A percentile compares a stretch with the other conserved stretches of the same genome.
These are phyloP conservation scores for Ceriops zippeliana DNA, from an alignment of 345 rosid genomes.

Conservation along the genomic window DNA sequence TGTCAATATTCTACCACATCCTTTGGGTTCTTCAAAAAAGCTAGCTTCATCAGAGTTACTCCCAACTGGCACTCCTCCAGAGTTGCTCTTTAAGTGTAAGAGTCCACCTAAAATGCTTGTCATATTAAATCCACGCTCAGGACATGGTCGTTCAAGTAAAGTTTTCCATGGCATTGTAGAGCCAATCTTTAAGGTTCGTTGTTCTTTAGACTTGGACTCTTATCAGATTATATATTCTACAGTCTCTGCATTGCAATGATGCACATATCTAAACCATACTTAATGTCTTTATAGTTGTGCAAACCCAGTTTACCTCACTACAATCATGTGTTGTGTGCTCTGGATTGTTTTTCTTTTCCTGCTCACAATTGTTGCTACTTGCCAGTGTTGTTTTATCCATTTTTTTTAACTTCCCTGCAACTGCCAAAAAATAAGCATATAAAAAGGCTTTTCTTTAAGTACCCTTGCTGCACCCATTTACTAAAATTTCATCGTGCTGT, in stretches of 20 bases:
- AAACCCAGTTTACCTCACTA: not conserved
- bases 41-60: slow-evolving; percentile 79
- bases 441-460: too few species aligned
- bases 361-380: not conserved
- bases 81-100: slow-evolving; percentile 83
- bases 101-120: slow-evolving; percentile 92
- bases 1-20: slow-evolving; percentile 87
- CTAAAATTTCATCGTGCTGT: too few species aligned
- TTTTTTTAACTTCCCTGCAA: not conserved
- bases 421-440: not conserved
- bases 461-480: too few species aligned
- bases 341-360: not conserved
- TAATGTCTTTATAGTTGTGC: not conserved
- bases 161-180: slow-evolving; percentile 83
- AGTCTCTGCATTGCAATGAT: not conserved
- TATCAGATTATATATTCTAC: not conserved
- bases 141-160: slow-evolving; percentile 84
- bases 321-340: too few species aligned
- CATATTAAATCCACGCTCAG: slow-evolving; percentile 91
- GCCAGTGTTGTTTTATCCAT: not conserved
- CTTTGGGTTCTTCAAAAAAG: slow-evolving; percentile 83
- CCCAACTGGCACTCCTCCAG: slow-evolving; percentile 81
- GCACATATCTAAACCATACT: not conserved
- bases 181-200: slow-evolving; percentile 85
- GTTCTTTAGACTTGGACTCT: slow-evolving; percentile 5